Evolutionary conservation across 768 basidiomycete species (phyloP), one percentile per base, ranked within the genome.

Genomic region (Tulasnella sp.): DNA sequence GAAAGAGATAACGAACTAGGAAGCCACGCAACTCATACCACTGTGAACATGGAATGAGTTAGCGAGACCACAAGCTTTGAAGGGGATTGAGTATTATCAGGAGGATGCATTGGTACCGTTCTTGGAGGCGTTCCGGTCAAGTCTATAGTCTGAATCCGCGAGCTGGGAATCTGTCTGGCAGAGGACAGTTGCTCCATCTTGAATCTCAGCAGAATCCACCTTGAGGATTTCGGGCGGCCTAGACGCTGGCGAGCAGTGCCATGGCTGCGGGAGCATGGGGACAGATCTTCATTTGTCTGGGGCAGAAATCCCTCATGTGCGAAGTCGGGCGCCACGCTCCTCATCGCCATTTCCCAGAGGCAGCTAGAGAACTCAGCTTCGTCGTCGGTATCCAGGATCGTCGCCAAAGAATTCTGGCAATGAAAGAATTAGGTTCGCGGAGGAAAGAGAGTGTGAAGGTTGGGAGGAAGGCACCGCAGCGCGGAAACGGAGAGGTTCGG

Each of bases 401-500:
- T 16, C 13, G 13, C 44, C 51, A 11, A 51, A 23, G 23, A 51
- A 51, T 48, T 48, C 20, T 44, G 44, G 44, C 10, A 18, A 48
- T 15, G 48, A 48, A 20, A 51, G 51, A 23, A 1, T 29, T 67
- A 35, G 29, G 32, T 29, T 35, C 6, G 32, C 16, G 61, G 55
- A 10, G 29, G 11, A 9, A 29, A 57, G 29, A 7, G 6, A 57
- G 55, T 23, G n/a, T 7, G n/a, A 15, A 35, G 61, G 29, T 0
- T 15, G 2, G 16, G 61, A 29, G 2, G 16, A 67, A 35, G 26
- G 13, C 0, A 16, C 61, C 29, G 32, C 23, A 6, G 51, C 51
- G 61, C 61, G 26, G 61, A 67, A 67, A 67, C 61, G 61, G 61
- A 35, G 61, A 67, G 61, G 61, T 67, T 67, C 29, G 61, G 61